A percentile compares a stretch with the other conserved stretches of the same genome.
These are phyloP conservation scores for Catharanthus roseus DNA, from an alignment of 257 asterid species.

Conservation along the genomic window DNA sequence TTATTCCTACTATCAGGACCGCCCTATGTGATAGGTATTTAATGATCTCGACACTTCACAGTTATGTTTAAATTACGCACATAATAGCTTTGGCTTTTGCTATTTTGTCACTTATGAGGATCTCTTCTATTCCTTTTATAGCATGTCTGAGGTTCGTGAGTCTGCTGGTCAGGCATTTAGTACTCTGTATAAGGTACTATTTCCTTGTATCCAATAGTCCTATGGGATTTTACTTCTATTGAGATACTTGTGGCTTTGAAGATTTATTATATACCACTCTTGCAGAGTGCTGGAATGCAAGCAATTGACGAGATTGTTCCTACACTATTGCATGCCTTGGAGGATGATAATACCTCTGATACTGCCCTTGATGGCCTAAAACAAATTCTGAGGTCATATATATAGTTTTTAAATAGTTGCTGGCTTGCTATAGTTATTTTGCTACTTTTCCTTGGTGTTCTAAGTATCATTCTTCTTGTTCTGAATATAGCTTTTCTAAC, in stretches of 20 bases:
- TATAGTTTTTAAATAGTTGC: neutral
- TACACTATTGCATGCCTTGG: conserved; percentile 88
- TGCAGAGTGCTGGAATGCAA: conserved; percentile 97
- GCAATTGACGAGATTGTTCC: conserved; percentile 99
- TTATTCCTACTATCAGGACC: conserved; percentile 86
- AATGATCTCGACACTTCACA: conserved; percentile 16
- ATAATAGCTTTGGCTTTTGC: neutral
- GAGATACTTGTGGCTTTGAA: neutral
- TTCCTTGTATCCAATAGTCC: conserved; percentile 4
- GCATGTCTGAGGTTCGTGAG: conserved; percentile 84
- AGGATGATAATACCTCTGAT: conserved; percentile 80
- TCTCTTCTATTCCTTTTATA: conserved; percentile 27
- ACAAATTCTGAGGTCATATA: conserved; percentile 74
- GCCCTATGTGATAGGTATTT: conserved; percentile 96
- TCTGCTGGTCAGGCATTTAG: conserved; percentile 95
- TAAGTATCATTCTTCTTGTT: neutral
- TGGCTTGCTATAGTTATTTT: neutral
- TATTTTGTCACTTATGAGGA: conserved; percentile 3
- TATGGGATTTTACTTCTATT: neutral
- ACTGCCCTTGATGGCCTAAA: conserved; percentile 98
- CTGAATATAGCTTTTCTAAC: conserved; percentile 11
- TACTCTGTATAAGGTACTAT: conserved; percentile 86
- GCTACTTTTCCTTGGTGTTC: neutral
- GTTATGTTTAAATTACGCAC: conserved; percentile 11
- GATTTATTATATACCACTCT: neutral